These are phyloP conservation scores for Stentor roeselii DNA, from an alignment of 73 alveolate species.

Conservation along the genomic window DNA sequence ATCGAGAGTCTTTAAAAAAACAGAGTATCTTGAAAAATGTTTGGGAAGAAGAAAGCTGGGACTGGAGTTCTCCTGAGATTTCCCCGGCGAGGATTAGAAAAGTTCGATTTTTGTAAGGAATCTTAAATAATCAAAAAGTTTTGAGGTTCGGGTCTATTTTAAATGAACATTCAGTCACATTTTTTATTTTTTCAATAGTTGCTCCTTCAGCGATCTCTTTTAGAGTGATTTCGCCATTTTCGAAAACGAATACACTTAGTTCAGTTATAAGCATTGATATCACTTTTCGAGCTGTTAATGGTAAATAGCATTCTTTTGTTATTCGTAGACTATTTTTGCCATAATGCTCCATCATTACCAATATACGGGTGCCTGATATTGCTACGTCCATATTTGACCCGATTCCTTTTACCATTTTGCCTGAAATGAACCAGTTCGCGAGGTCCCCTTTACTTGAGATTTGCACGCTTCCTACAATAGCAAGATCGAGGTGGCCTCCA, in stretches of 20 bases:
- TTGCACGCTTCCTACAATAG: constrained; percentile 82
- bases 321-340: constrained; percentile 65
- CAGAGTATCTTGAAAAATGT: background rate
- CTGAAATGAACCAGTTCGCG: constrained; percentile 97
- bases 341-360: constrained; percentile 78
- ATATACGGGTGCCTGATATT: constrained; percentile 56
- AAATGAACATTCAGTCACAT: constrained; percentile 40
- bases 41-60: background rate
- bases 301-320: constrained; percentile 61
- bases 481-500: constrained; percentile 79
- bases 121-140: too few relatives aligned
- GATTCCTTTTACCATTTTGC: constrained; percentile 90
- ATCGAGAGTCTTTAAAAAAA: background rate
- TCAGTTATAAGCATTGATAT: constrained; percentile 73
- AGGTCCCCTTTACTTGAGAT: constrained; percentile 84
- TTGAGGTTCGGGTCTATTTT: constrained; percentile 35
- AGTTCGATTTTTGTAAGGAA: background rate
- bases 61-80: background rate
- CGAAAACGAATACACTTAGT: constrained; percentile 42
- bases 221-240: constrained; percentile 32
- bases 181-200: constrained; percentile 37
- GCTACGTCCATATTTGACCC: constrained; percentile 93
- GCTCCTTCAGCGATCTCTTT: constrained; percentile 40
- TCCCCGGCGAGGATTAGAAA: background rate
- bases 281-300: constrained; percentile 68